Conservation (phyloP, 2,329 filamentous ascomycete species). For the Ampelomyces quisqualis region DNA sequence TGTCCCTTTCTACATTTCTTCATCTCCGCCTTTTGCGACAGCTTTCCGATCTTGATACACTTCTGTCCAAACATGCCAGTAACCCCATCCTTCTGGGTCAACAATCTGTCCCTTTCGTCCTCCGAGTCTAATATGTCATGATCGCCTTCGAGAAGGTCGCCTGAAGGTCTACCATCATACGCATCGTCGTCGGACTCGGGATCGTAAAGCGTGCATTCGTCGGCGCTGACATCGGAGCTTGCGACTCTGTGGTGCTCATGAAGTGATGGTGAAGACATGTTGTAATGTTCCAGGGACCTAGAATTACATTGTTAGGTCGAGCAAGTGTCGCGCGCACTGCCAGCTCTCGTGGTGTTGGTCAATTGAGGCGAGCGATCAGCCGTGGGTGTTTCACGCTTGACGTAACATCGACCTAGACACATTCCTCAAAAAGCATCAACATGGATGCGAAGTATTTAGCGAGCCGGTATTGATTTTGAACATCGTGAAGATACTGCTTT, state of each 20-base stretch:
- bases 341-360: constrained; percentile 3
- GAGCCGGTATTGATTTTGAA: too few relatives aligned
- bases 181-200: constrained; percentile 34
- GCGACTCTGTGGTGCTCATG: constrained; percentile 14
- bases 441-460: too few relatives aligned
- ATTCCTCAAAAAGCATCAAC: background rate
- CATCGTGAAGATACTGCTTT: too few relatives aligned
- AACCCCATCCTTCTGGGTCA: constrained; percentile 37
- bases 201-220: constrained; percentile 38
- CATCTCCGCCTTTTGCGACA: constrained; percentile 25
- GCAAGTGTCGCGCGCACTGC: constrained; percentile 8
- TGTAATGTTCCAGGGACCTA: constrained; percentile 3
- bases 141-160: constrained; percentile 40
- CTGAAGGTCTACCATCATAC: constrained; percentile 38
- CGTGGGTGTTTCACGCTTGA: constrained; percentile 6
- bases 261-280: constrained; percentile 25
- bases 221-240: constrained; percentile 28
- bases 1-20: constrained; percentile 45
- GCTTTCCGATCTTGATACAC: constrained; percentile 34
- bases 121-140: constrained; percentile 48
- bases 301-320: constrained; percentile 16
- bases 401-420: constrained; percentile 1
- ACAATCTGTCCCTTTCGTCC: constrained; percentile 49
- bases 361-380: constrained; percentile 13
- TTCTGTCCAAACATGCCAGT: constrained; percentile 35